Evolutionary conservation across 2,329 filamentous ascomycete species (phyloP).

Genomic region (Diaporthe batatas): DNA sequence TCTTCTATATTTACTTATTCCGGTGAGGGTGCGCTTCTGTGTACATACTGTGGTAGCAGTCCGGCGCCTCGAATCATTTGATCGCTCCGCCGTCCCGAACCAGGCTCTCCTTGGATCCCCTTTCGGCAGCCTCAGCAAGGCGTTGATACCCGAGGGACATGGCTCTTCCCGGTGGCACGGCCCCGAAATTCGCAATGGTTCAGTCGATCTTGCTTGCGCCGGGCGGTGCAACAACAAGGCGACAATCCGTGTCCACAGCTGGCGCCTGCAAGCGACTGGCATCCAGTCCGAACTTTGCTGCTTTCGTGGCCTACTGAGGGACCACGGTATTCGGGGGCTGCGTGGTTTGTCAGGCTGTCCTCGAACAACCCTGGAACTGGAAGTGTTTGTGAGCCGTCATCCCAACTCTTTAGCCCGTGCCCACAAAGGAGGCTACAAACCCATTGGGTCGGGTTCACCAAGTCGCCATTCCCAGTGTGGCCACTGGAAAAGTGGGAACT

Average conservation of each 20-base stretch:
- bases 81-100: slow-evolving; percentile 16
- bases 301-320: background rate
- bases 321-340: slow-evolving; percentile 9
- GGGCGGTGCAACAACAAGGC: background rate
- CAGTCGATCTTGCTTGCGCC: background rate
- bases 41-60: background rate
- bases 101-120: slow-evolving; percentile 24
- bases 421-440: slow-evolving; percentile 23
- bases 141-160: slow-evolving; percentile 38
- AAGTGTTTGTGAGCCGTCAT: slow-evolving; percentile 30
- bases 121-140: slow-evolving; percentile 24
- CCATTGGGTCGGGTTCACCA: slow-evolving; percentile 29
- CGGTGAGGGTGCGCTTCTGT: slow-evolving; percentile 14
- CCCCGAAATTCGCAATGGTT: background rate
- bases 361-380: slow-evolving; percentile 23
- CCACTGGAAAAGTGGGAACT: slow-evolving; percentile 31
- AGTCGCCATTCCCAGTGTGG: slow-evolving; percentile 26
- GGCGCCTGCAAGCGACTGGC: background rate
- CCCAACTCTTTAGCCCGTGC: slow-evolving; percentile 24
- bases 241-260: background rate
- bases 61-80: slow-evolving; percentile 15
- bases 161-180: slow-evolving; percentile 39
- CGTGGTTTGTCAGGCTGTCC: slow-evolving; percentile 1
- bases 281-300: background rate
- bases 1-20: slow-evolving; percentile 33